Conservation (phyloP, 345 rosid species). For the Gossypium sturtianum region DNA sequence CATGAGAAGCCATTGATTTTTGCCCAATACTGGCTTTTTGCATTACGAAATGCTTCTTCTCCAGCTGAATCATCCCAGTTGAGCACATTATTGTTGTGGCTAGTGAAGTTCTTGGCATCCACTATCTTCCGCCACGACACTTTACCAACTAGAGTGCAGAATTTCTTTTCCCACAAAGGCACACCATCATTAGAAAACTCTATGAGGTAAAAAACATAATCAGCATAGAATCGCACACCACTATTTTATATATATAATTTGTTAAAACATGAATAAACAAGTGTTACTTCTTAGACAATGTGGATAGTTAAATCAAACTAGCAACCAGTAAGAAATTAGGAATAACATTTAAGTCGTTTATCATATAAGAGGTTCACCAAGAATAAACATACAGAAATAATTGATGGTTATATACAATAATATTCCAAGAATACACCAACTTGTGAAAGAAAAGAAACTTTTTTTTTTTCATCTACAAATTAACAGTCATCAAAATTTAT, state of each 20-base stretch:
- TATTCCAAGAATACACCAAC: background rate
- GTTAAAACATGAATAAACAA: background rate
- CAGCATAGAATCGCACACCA: background rate
- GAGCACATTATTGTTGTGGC: conserved; percentile 21
- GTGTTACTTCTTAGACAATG: background rate
- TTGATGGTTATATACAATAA: background rate
- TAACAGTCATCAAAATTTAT: background rate
- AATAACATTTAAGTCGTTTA: background rate
- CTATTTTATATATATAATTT: background rate
- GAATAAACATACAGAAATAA: background rate
- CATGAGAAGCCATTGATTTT: conserved; percentile 32
- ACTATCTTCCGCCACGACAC: conserved; percentile 43
- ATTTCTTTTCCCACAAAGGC: conserved; percentile 49
- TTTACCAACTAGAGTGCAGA: conserved; percentile 36
- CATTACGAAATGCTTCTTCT: conserved; percentile 41
- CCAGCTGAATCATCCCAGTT: conserved; percentile 53
- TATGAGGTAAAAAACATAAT: background rate
- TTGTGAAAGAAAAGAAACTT: background rate
- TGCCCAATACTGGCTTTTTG: conserved; percentile 38
- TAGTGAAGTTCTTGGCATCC: conserved; percentile 28
- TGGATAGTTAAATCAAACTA: background rate
- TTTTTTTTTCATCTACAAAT: background rate
- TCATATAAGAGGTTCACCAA: background rate
- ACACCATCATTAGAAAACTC: conserved; percentile 28
- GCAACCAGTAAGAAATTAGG: background rate